Base-by-base conservation (phyloP, 2,329 filamentous ascomycete genomes). In the Pyricularia sp. region DNA sequence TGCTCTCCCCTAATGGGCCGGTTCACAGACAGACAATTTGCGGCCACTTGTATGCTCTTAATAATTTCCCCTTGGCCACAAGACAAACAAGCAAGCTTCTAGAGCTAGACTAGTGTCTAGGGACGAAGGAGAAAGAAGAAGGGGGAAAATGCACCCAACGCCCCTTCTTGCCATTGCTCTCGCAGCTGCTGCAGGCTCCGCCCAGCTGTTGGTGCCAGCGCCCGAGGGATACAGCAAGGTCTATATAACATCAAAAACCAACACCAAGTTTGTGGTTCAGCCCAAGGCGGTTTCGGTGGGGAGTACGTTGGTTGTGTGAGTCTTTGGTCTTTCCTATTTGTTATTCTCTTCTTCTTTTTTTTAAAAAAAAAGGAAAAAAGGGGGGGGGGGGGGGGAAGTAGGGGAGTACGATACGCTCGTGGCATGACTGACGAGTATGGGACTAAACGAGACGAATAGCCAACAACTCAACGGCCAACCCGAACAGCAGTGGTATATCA, bases 401-500 rank as follows among this genome's bases (percentile, higher is more conserved):
- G n/a, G n/a, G n/a, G n/a, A n/a, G n/a, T n/a, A n/a, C n/a, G n/a
- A n/a, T 14, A 10, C 3, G 30, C 10, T 11, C 3, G 31, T 59
- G 23, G 20, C 23, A 25, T 25, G 6, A 26, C 58, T 61, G 58
- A 61, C n/a, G 1, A 50, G 4, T 3, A 50, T 50, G 42, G 36
- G 42, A n/a, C 5, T 4, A n/a, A 42, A 31, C 58, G 25, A 61
- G 25, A 61, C 25, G 12, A 26, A 61, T 67, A 79, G 78, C 3
- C 74, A 80, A 69, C 79, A 77, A 1, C 74, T 69, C 31, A 73
- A 70, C 63, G 72, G 73, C 70, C 77, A 74, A 70, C 72, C 77
- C 2, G 78, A 79, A 70, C 80, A 81, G 71, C 78, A 80, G 69
- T 81, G 80, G 80, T 79, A 78, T 68, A 69, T 81, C 72, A 76